Evolutionary conservation across 495 filamentous ascomycete species (phyloP).

Genomic region (Aspergillus asperescens): DNA sequence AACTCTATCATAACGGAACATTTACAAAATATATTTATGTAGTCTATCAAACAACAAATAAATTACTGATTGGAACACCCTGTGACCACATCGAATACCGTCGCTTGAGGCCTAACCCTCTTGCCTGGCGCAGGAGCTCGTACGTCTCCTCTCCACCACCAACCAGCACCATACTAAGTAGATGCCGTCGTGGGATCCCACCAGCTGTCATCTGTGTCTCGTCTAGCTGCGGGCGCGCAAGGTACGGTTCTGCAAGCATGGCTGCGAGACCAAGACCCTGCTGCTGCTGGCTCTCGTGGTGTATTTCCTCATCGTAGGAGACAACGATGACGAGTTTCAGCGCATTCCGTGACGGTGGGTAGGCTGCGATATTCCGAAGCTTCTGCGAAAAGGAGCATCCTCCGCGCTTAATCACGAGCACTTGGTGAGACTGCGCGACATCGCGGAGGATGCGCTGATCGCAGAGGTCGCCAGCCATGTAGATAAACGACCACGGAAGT

Average conservation of each 20-base stretch:
- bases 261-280: constrained; percentile 29
- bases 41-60: constrained; percentile 58
- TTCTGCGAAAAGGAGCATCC: constrained; percentile 82
- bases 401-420: constrained; percentile 80
- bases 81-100: constrained; percentile 77
- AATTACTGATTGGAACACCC: constrained; percentile 71
- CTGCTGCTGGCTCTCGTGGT: neutral
- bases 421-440: constrained; percentile 60
- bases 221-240: constrained; percentile 74
- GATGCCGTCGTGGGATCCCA: constrained; percentile 66
- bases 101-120: constrained; percentile 64
- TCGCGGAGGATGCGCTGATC: constrained; percentile 53
- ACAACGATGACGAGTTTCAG: constrained; percentile 82
- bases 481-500: constrained; percentile 64
- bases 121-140: constrained; percentile 54
- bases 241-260: constrained; percentile 35
- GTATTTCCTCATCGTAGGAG: constrained; percentile 49
- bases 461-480: constrained; percentile 67
- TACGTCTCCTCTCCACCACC: constrained; percentile 67
- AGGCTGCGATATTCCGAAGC: constrained; percentile 74
- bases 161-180: constrained; percentile 81
- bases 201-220: constrained; percentile 63
- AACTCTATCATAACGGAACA: neutral
- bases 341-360: constrained; percentile 50
- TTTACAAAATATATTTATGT: neutral